phyloP scores from a whole-genome alignment of 352 stramenopile genomes.

The Phytopythium boreale region DNA sequence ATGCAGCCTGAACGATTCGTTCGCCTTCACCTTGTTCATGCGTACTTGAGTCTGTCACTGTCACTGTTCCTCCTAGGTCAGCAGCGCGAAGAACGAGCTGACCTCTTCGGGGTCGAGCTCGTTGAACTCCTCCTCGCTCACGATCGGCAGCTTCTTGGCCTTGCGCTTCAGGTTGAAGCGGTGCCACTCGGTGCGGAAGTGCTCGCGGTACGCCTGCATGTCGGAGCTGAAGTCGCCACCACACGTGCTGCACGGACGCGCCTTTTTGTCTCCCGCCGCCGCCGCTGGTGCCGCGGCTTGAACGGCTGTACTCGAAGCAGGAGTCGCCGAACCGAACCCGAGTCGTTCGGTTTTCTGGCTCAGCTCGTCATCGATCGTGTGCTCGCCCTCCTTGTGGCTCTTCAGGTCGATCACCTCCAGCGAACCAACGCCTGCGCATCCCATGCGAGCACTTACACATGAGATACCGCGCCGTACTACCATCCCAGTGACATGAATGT shows the following conservation, averaged over 20 bases:
- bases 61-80: slow-evolving; percentile 49
- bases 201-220: slow-evolving; percentile 84
- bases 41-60: neutral
- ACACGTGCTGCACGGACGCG: slow-evolving; percentile 89
- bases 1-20: slow-evolving; percentile 2
- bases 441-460: neutral
- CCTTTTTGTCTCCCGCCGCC: slow-evolving; percentile 32
- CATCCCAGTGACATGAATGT: neutral
- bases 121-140: slow-evolving; percentile 69
- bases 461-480: neutral
- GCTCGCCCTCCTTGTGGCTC: slow-evolving; percentile 88
- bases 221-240: slow-evolving; percentile 88
- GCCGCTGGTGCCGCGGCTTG: slow-evolving; percentile 9
- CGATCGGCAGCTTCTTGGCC: slow-evolving; percentile 75
- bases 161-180: slow-evolving; percentile 98
- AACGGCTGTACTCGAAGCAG: slow-evolving; percentile 7
- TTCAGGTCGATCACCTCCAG: slow-evolving; percentile 93
- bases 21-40: slow-evolving; percentile 5
- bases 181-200: slow-evolving; percentile 97
- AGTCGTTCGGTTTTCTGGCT: slow-evolving; percentile 81
- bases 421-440: slow-evolving; percentile 32
- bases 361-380: slow-evolving; percentile 92
- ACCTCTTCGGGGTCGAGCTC: slow-evolving; percentile 53
- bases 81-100: slow-evolving; percentile 57
- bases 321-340: slow-evolving; percentile 27